phyloP scores from a whole-genome alignment of 306 rosid genomes.

The Dicorynia guianensis region DNA sequence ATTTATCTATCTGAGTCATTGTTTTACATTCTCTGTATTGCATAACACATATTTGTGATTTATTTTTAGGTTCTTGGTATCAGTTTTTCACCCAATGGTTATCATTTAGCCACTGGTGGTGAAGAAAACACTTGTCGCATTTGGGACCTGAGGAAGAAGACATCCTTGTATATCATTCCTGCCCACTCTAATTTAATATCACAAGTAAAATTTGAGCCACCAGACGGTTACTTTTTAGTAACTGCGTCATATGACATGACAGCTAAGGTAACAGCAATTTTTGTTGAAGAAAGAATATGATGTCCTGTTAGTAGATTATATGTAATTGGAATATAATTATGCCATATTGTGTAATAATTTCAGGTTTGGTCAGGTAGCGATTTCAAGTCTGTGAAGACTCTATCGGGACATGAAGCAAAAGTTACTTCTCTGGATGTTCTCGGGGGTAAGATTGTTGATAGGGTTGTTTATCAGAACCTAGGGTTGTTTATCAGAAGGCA shows the following conservation, averaged over 20 bases:
- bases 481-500: too few species aligned
- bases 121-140: slow-evolving; percentile 92
- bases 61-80: slow-evolving; percentile 77
- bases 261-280: slow-evolving; percentile 70
- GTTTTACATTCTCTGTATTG: slow-evolving; percentile 8
- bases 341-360: slow-evolving; percentile 34
- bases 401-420: slow-evolving; percentile 93
- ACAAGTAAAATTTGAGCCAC: slow-evolving; percentile 92
- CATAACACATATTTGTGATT: slow-evolving; percentile 22
- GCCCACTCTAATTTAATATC: slow-evolving; percentile 94
- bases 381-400: slow-evolving; percentile 89
- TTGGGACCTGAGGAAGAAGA: slow-evolving; percentile 95
- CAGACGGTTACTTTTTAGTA: slow-evolving; percentile 93
- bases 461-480: too few species aligned
- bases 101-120: slow-evolving; percentile 92
- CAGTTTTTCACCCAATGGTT: slow-evolving; percentile 90
- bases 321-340: slow-evolving; percentile 36
- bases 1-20: neutral
- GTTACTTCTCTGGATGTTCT: slow-evolving; percentile 82
- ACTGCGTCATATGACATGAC: slow-evolving; percentile 95
- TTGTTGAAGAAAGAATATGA: slow-evolving; percentile 21
- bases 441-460: slow-evolving; percentile 78
- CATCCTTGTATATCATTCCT: slow-evolving; percentile 82
- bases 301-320: slow-evolving; percentile 15
- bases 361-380: slow-evolving; percentile 97